Conservation (phyloP, 140 eudicot genomes). For the Senecio squalidus region DNA sequence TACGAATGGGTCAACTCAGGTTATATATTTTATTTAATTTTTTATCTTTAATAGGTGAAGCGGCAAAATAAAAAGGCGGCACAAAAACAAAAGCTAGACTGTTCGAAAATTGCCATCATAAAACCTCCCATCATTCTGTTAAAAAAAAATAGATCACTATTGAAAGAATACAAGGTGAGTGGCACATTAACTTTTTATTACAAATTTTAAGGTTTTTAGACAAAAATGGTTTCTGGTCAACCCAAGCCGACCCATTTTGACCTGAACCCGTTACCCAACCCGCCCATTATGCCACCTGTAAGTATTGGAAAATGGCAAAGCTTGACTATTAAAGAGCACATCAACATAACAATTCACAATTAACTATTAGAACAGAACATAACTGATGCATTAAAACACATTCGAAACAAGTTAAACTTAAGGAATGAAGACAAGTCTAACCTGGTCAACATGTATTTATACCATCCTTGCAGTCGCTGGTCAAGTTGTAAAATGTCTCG, state of each 20-base stretch:
- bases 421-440: constrained; percentile 4
- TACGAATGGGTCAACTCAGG: too few relatives aligned
- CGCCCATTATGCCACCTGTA: background rate
- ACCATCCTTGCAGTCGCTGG: constrained; percentile 93
- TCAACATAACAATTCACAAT: constrained; percentile 11
- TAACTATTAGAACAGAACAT: background rate
- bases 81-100: background rate
- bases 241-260: background rate
- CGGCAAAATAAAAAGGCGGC: background rate
- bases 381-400: constrained; percentile 2
- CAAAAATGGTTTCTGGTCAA: background rate
- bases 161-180: background rate
- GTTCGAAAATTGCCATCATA: background rate
- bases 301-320: constrained; percentile 3
- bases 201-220: background rate
- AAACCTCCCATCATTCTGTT: background rate
- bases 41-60: background rate
- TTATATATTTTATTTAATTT: too few relatives aligned
- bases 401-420: background rate
- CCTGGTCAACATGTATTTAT: constrained; percentile 72
- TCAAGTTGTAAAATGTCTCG: constrained; percentile 87
- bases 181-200: background rate
- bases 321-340: background rate
- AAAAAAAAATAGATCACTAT: background rate
- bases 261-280: background rate